phyloP scores from a whole-genome alignment of 306 rosid genomes.

The Begonia fuchsioides region DNA sequence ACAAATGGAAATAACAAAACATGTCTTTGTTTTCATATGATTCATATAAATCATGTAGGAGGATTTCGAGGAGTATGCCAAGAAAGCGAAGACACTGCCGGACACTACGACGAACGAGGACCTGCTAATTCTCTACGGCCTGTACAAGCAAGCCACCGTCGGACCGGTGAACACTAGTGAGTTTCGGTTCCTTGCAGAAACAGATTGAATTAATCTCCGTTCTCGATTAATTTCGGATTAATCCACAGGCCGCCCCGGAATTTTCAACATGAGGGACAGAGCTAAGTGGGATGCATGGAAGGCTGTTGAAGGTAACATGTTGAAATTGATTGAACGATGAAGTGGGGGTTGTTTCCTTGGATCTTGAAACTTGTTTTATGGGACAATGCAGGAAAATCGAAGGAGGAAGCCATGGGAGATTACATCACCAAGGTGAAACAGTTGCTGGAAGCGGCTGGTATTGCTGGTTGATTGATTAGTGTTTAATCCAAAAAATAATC shows the following conservation, averaged over 20 bases:
- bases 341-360: not conserved
- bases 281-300: slow-evolving; percentile 99
- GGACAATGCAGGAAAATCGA: slow-evolving; percentile 51
- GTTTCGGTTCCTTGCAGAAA: slow-evolving; percentile 1
- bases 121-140: slow-evolving; percentile 80
- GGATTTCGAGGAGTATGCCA: slow-evolving; percentile 82
- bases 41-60: slow-evolving; percentile 69
- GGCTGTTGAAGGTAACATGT: slow-evolving; percentile 62
- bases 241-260: slow-evolving; percentile 79
- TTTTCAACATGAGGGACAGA: slow-evolving; percentile 70
- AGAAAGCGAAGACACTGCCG: slow-evolving; percentile 68
- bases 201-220: no score
- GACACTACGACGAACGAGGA: slow-evolving; percentile 41
- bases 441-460: slow-evolving; percentile 56
- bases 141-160: slow-evolving; percentile 85
- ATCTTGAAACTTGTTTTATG: not conserved
- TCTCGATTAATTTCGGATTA: slow-evolving; percentile 4
- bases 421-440: slow-evolving; percentile 93
- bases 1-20: no score
- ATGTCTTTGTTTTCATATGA: no score
- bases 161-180: slow-evolving; percentile 69
- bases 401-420: slow-evolving; percentile 77
- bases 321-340: not conserved
- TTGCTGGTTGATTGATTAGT: slow-evolving; percentile 21
- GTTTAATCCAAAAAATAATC: not conserved